Conservation (phyloP, 345 rosid species). For the Cochlearia excelsa region DNA sequence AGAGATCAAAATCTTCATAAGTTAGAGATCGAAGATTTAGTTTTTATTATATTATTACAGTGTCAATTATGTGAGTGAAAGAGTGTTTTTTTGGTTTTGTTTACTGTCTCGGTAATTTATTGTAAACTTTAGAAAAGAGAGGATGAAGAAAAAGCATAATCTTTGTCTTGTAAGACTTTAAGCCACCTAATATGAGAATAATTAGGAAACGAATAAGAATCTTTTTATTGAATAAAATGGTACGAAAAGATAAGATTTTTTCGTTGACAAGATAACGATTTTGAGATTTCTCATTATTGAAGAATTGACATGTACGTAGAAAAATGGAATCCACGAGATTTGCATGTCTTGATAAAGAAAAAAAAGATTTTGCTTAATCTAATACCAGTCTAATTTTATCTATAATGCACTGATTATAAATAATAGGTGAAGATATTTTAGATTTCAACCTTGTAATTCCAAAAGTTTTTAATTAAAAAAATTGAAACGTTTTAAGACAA, state of each 20-base stretch:
- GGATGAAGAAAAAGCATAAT: constrained; percentile 12
- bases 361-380: too few relatives aligned
- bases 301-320: constrained; percentile 7
- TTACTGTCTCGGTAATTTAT: too few relatives aligned
- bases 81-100: not conserved
- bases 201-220: not conserved
- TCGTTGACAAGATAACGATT: constrained; percentile 21
- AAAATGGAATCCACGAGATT: constrained; percentile 22
- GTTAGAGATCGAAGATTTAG: constrained; percentile 19
- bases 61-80: not conserved
- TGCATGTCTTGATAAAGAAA: constrained; percentile 12
- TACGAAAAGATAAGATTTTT: constrained; percentile 22
- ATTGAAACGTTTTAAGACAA: too few relatives aligned
- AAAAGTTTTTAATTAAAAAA: too few relatives aligned
- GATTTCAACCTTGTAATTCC: too few relatives aligned
- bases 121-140: not conserved
- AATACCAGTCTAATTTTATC: too few relatives aligned
- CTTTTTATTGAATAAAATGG: constrained; percentile 17
- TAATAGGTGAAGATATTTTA: too few relatives aligned
- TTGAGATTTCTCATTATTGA: constrained; percentile 16
- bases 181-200: constrained; percentile 22
- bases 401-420: too few relatives aligned
- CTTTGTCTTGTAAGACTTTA: not conserved
- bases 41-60: constrained; percentile 2
- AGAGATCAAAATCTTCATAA: constrained; percentile 30